Evolutionary conservation across 768 basidiomycete genomes (phyloP), one percentile per base, ranked within the genome.

Genomic region (Xanthoconium purpureum): DNA sequence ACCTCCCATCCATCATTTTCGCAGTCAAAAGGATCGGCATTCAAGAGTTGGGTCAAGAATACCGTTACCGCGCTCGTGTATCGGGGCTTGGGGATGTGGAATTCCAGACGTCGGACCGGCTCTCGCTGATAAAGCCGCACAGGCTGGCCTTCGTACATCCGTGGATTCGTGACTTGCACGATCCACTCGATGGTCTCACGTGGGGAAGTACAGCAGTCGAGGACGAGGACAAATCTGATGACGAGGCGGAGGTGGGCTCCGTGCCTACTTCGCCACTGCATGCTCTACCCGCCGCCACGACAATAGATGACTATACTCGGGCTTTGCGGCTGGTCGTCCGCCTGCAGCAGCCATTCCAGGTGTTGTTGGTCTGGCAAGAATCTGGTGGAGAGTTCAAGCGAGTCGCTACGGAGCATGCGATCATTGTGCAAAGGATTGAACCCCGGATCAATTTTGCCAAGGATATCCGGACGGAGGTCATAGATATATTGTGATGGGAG

Each of bases 341-440:
- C 38, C 30, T 61, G 12, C 47, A 37, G 37, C 50, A 61, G 33
- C 60, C 50, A 14, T 62, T 63, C 18, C 43, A 20, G 17, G 18
- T 7, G 36, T 28, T 50, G 28, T 50, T 50, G n/a, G 50, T 61
- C 29, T 35, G 36, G 20, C 53, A 56, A 29, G 50, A 61, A 30
- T 32, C 29, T 0, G 17, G 30, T 18, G 50, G 38, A 2, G 20
- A 42, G 13, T 39, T 59, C 71, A 73, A 63, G 32, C 67, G 59
- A 40, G 36, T 59, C 12, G 58, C 47, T 30, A 30, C 49, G 15
- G 50, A 57, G 17, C 38, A 43, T 12, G 50, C 30, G 24, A 57
- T 59, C 13, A 8, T 47, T 6, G 39, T 58, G 14, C 45, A 29
- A 9, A 44, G 44, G 3, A 6, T 55, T 17, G 44, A 40, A 15